Conservation (phyloP, 176 grass and related monocot species). For the Oryza longistaminata region DNA sequence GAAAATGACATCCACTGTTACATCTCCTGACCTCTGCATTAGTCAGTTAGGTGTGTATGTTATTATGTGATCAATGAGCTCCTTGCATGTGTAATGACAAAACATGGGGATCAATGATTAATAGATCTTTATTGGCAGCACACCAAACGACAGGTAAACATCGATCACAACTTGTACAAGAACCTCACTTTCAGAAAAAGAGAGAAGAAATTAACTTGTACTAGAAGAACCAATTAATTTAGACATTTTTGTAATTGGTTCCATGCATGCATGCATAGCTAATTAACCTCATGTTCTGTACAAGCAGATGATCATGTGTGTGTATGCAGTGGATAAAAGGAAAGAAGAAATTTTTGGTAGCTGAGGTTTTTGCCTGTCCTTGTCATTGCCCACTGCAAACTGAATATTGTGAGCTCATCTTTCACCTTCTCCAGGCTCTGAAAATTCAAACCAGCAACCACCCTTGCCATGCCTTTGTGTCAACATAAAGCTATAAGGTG, state of each 20-base stretch:
- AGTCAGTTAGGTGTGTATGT: conserved; percentile 1
- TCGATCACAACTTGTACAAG: conserved; percentile 1
- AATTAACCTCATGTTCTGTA: background rate
- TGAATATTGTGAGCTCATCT: conserved; percentile 42
- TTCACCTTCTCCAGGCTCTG: conserved; percentile 35
- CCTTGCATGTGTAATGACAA: background rate
- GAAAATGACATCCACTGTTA: conserved; percentile 22
- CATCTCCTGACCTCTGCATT: conserved; percentile 24
- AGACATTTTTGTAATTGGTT: conserved; percentile 4
- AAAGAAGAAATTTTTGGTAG: background rate
- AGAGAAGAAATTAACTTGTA: background rate
- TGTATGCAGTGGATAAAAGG: background rate
- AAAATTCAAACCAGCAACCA: conserved; percentile 25
- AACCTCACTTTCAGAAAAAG: background rate
- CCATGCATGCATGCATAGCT: background rate
- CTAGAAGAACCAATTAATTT: conserved; percentile 33
- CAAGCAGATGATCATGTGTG: conserved; percentile 17
- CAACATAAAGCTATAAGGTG: conserved; percentile 48
- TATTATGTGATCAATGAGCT: background rate
- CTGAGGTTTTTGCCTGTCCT: conserved; percentile 32
- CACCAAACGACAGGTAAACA: background rate
- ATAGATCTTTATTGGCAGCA: conserved; percentile 32
- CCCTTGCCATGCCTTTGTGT: conserved; percentile 35
- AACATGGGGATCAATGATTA: conserved; percentile 16
- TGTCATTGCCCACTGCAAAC: conserved; percentile 36